Evolutionary conservation across 768 basidiomycete genomes (phyloP).

Genomic region (Suillus sp.): DNA sequence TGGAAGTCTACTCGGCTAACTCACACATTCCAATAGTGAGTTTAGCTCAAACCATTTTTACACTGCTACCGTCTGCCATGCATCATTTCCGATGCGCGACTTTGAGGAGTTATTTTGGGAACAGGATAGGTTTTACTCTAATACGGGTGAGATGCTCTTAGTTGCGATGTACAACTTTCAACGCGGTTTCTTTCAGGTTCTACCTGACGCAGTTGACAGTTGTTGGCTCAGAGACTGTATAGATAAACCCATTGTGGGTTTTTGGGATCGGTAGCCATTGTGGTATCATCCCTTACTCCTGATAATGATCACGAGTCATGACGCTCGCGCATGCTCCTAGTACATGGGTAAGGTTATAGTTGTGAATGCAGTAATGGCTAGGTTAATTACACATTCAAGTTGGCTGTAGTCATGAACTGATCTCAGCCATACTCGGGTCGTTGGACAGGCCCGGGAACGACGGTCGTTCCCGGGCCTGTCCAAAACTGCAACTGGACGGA

Average conservation of each 20-base stretch:
- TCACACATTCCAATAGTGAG: background rate
- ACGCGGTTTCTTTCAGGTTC: background rate
- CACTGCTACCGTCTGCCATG: background rate
- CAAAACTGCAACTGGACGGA: no score
- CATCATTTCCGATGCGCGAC: background rate
- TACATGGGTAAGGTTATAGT: background rate
- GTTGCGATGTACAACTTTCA: background rate
- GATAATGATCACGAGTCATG: background rate
- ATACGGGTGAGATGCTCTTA: background rate
- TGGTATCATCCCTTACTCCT: background rate
- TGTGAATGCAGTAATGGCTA: background rate
- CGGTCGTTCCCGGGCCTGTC: background rate
- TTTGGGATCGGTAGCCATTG: background rate
- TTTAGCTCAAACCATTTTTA: background rate
- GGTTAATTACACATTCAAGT: no score
- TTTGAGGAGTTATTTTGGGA: background rate
- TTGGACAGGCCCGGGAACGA: no score
- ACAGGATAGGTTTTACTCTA: background rate
- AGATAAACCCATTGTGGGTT: background rate
- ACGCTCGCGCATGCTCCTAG: background rate
- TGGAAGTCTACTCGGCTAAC: background rate
- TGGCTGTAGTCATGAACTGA: no score
- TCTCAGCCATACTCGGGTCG: no score
- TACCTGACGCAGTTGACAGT: background rate
- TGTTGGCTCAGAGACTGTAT: background rate